phyloP scores from a whole-genome alignment of 192 early-diverging fungal species.

The Backusella circina region DNA sequence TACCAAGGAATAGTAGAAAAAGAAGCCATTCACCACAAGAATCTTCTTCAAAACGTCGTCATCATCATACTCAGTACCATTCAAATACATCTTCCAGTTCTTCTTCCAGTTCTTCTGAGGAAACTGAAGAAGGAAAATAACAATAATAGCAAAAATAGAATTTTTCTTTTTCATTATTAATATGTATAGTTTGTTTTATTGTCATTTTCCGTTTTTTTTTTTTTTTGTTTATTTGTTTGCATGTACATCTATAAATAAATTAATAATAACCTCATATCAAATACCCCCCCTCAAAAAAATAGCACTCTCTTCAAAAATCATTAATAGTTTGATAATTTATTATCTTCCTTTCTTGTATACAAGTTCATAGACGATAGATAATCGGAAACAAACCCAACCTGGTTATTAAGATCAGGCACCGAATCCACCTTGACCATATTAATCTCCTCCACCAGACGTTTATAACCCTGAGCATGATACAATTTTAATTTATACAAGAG shows the following conservation, averaged over 20 bases:
- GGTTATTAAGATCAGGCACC: slow-evolving; percentile 2
- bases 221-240: not conserved
- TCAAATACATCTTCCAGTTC: slow-evolving; percentile 32
- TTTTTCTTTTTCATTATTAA: not conserved
- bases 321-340: not conserved
- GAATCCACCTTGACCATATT: slow-evolving; percentile 40
- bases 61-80: slow-evolving; percentile 88
- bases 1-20: not conserved
- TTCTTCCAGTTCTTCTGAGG: not conserved
- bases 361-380: slow-evolving; percentile 5
- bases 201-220: not conserved
- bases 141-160: not conserved
- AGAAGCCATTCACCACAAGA: slow-evolving; percentile 1
- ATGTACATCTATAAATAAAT: not conserved
- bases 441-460: slow-evolving; percentile 77
- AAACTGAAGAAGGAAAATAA: not conserved
- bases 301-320: not conserved
- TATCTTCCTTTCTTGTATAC: not conserved
- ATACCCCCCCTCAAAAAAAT: too few species aligned
- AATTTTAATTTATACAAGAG: slow-evolving; percentile 57
- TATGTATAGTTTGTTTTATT: not conserved
- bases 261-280: not conserved
- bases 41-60: slow-evolving; percentile 64
- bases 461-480: slow-evolving; percentile 73
- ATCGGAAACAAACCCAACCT: slow-evolving; percentile 5